Base-by-base conservation (phyloP, 257 asterid species). In the Salvia splendens region DNA sequence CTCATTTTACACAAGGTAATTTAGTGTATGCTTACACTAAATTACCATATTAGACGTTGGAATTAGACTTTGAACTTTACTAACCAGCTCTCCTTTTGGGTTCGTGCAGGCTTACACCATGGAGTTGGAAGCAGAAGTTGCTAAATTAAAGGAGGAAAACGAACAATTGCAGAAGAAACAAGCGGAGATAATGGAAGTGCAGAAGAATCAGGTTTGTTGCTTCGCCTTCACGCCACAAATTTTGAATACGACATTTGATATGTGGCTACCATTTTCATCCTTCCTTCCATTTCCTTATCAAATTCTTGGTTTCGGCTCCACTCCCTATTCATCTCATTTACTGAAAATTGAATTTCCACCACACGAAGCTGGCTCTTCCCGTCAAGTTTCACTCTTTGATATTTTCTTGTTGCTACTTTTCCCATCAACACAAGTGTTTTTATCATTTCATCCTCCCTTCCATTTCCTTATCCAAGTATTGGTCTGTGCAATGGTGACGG, bases 41-140 rank as follows among this genome's bases (percentile, higher is more conserved):
- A 17, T 17, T 17, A 17, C 20, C 20, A 17, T 17, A 17, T 17
- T 17, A 17, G 40, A 5, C 1, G 52, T 57, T n/a, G 15, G 54
- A 36, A 56, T 7, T 40, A 40, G 46, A 40, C 36, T 40, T 32
- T 57, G 49, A 40, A 53, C 17, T 38, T 42, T 20, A 5, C 12
- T 70, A 45, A 69, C 42, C 9, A 36, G 9, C 24, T 35, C 42
- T 4, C 7, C 1, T 42, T 76, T 66, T 64, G 57, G 41, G 5
- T 46, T 42, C 41, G 68, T 55, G 8, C 63, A 89, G 98, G 98
- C 98, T 12, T 89, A 87, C 70, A 92, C 91, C 0, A 73, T 65
- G 83, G 98, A 92, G 70, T 77, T 92, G 85, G 98, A 92, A 87
- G 93, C 82, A 49, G 98, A 92, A 86, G 92, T 89, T 35, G 92